Evolutionary conservation across 495 filamentous ascomycete species (phyloP).

Genomic region (Penicillium manginii): DNA sequence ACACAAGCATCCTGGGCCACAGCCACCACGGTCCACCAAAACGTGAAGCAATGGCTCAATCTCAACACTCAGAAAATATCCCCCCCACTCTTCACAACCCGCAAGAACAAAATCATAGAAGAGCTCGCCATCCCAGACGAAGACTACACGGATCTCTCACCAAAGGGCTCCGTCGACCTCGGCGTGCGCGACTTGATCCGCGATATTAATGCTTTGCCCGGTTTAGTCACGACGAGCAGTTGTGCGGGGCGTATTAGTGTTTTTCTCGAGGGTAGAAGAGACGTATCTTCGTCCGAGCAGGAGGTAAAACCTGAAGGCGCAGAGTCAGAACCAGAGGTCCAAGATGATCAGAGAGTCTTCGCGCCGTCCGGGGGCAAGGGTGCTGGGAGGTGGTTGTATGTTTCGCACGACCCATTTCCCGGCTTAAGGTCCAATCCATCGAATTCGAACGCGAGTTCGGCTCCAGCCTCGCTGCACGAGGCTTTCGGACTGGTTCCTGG

Average conservation of each 20-base stretch:
- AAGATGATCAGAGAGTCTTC: slow-evolving; percentile 24
- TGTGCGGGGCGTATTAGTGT: slow-evolving; percentile 85
- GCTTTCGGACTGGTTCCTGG: slow-evolving; percentile 40
- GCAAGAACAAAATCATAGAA: slow-evolving; percentile 68
- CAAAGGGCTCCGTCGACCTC: slow-evolving; percentile 82
- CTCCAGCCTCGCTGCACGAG: slow-evolving; percentile 25
- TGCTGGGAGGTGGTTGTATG: slow-evolving; percentile 82
- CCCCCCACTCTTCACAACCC: slow-evolving; percentile 52
- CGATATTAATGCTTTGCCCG: slow-evolving; percentile 71
- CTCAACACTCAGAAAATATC: slow-evolving; percentile 16
- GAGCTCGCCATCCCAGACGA: slow-evolving; percentile 64
- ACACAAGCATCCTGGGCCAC: background rate
- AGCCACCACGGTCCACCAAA: background rate
- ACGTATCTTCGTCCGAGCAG: slow-evolving; percentile 9
- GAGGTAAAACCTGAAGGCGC: background rate
- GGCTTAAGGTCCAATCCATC: slow-evolving; percentile 8
- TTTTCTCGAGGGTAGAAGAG: slow-evolving; percentile 77
- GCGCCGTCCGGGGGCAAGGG: slow-evolving; percentile 77
- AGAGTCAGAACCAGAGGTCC: slow-evolving; percentile 17
- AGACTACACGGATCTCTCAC: slow-evolving; percentile 76
- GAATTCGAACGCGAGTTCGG: too few species aligned
- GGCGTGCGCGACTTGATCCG: slow-evolving; percentile 75
- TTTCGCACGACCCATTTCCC: slow-evolving; percentile 75
- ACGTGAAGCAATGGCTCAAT: background rate
- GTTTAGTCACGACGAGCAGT: slow-evolving; percentile 87